Conservation (phyloP, 1,284 basidiomycete species). For the Apiotrichum siamense region DNA sequence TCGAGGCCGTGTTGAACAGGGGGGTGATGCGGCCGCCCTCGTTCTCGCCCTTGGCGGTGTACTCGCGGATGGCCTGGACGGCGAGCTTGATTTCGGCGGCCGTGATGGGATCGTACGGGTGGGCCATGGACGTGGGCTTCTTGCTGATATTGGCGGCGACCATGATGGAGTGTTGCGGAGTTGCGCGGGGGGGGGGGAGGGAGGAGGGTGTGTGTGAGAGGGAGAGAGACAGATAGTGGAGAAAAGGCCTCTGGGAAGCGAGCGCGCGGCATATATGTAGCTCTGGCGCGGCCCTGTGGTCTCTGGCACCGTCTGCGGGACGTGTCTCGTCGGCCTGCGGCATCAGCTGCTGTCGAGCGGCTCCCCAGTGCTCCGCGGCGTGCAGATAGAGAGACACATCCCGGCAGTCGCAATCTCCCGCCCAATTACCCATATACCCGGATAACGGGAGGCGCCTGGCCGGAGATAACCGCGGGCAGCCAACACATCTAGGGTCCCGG, state of each 20-base stretch:
- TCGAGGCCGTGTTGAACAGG: slow-evolving; percentile 42
- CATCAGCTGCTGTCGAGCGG: not conserved
- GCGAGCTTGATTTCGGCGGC: slow-evolving; percentile 40
- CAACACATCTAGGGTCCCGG: too few relatives aligned
- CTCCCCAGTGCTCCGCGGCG: not conserved
- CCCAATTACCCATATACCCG: not conserved
- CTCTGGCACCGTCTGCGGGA: too few relatives aligned
- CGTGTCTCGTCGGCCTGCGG: too few relatives aligned
- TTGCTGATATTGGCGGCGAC: slow-evolving; percentile 3
- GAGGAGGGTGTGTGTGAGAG: not conserved
- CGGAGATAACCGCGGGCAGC: too few relatives aligned
- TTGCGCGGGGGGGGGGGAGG: not conserved
- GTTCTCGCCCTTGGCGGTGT: slow-evolving; percentile 22
- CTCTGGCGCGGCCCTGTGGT: too few relatives aligned
- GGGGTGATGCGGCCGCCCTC: slow-evolving; percentile 21
- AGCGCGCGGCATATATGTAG: too few relatives aligned
- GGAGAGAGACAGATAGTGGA: too few relatives aligned
- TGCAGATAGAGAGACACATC: too few relatives aligned
- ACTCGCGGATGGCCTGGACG: slow-evolving; percentile 34
- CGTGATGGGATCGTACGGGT: slow-evolving; percentile 49
- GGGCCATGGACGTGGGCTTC: slow-evolving; percentile 20
- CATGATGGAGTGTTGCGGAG: slow-evolving; percentile 2
- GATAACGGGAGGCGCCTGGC: not conserved
- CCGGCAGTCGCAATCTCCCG: not conserved
- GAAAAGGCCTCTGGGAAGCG: too few relatives aligned